phyloP scores from a whole-genome alignment of 495 filamentous ascomycete genomes.

The Aspergillus steynii region DNA sequence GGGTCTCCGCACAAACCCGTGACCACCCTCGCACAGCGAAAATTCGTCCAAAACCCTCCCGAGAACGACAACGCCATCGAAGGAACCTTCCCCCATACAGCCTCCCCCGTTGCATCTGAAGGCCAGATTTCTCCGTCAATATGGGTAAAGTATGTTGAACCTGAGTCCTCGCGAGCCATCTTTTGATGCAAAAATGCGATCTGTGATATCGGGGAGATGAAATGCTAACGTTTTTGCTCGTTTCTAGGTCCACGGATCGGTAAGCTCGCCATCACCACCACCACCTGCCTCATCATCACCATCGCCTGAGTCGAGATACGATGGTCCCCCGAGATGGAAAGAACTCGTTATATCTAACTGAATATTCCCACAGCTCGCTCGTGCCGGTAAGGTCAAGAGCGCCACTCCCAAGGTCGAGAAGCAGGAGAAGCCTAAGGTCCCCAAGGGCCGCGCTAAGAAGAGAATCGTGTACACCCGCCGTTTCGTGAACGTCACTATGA shows the following conservation, averaged over 20 bases:
- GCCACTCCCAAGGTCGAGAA: conserved; percentile 75
- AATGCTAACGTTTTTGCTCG: neutral
- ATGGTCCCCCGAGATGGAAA: neutral
- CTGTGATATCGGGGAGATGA: too few relatives aligned
- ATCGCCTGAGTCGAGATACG: too few relatives aligned
- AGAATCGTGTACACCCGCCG: conserved; percentile 94
- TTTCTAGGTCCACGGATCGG: conserved; percentile 11
- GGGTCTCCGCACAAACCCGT: conserved; percentile 10
- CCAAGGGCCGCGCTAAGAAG: conserved; percentile 99
- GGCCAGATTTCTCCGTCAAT: conserved; percentile 5
- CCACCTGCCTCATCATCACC: neutral
- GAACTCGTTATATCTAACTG: neutral
- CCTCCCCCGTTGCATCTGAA: conserved; percentile 1
- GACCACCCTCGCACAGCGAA: conserved; percentile 6
- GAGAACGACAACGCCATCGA: conserved; percentile 8
- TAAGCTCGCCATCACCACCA: conserved; percentile 1
- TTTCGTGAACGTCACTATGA: conserved; percentile 99
- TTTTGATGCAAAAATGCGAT: neutral
- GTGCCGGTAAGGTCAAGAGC: conserved; percentile 96
- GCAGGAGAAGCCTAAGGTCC: conserved; percentile 56
- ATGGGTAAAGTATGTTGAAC: conserved; percentile 9
- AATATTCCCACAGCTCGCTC: conserved; percentile 61
- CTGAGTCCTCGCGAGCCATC: neutral
- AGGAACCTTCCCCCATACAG: conserved; percentile 1
- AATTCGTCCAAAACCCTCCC: conserved; percentile 8